phyloP scores from a whole-genome alignment of 305 asterid species.

The Rubia balearica region DNA sequence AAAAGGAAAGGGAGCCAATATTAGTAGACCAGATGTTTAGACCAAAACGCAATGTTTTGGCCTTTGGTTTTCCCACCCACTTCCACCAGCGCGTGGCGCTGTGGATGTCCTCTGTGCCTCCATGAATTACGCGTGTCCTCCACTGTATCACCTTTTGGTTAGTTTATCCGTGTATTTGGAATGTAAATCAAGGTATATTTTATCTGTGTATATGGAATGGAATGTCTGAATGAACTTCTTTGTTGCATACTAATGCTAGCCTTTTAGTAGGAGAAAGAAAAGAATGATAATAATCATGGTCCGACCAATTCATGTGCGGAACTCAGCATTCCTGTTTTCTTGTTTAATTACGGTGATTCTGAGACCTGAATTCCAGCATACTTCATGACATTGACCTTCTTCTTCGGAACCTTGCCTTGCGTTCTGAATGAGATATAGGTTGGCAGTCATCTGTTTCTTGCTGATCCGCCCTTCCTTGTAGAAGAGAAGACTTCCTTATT shows the following conservation, averaged over 20 bases:
- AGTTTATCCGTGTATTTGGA: neutral
- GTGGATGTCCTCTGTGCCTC: no score
- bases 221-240: neutral
- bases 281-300: neutral
- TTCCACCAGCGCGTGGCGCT: no score
- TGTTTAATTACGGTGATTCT: neutral
- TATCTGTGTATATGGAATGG: neutral
- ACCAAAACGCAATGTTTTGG: no score
- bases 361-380: neutral
- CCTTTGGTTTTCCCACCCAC: no score
- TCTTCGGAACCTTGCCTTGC: conserved; percentile 28
- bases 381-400: conserved; percentile 48
- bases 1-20: no score
- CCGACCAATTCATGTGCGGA: neutral
- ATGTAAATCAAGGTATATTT: neutral
- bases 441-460: conserved; percentile 2
- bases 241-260: neutral
- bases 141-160: no score
- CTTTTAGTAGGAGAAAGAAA: neutral
- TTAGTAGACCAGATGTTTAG: no score
- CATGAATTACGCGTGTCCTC: no score
- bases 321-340: neutral
- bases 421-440: conserved; percentile 17
- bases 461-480: neutral
- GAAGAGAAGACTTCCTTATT: conserved; percentile 8